Conservation (phyloP, 2,329 filamentous ascomycete genomes). For the Monosporascus sp. region DNA sequence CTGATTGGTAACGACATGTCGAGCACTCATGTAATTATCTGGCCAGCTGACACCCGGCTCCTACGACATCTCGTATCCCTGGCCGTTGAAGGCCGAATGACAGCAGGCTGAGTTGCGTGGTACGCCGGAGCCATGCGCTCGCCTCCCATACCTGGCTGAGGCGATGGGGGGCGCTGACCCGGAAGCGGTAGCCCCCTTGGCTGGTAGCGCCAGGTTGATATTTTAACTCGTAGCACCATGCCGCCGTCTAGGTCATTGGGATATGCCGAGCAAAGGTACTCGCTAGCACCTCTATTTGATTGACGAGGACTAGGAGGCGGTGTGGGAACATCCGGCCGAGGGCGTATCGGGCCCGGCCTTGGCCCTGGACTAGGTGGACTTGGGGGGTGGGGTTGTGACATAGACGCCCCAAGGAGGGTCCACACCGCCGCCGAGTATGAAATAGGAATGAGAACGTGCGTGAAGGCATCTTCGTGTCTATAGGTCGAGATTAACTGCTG, state of each 20-base stretch:
- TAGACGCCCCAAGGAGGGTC: slow-evolving; percentile 1
- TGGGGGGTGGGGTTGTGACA: slow-evolving; percentile 15
- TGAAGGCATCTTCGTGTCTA: background rate
- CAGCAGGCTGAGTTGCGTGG: too few relatives aligned
- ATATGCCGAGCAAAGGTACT: too few relatives aligned
- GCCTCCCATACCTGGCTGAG: too few relatives aligned
- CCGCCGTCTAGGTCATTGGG: background rate
- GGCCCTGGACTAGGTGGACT: slow-evolving; percentile 20
- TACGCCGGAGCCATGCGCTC: too few relatives aligned
- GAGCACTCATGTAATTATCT: too few relatives aligned
- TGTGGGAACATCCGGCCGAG: slow-evolving; percentile 20
- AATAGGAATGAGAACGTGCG: slow-evolving; percentile 8
- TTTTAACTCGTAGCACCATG: background rate
- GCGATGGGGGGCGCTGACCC: too few relatives aligned
- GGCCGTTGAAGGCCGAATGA: too few relatives aligned
- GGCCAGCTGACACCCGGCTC: too few relatives aligned
- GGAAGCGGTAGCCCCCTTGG: too few relatives aligned
- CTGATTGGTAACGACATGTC: too few relatives aligned
- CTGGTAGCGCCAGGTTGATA: too few relatives aligned
- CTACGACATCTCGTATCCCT: too few relatives aligned
- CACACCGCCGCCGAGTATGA: slow-evolving; percentile 5
- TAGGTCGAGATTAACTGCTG: slow-evolving; percentile 3
- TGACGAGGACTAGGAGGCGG: slow-evolving; percentile 20
- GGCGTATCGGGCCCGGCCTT: slow-evolving; percentile 19
- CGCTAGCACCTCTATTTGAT: background rate